Evolutionary conservation across 768 basidiomycete genomes (phyloP), one percentile per base, ranked within the genome.

Genomic region (Pleurotus citrinopileatus): DNA sequence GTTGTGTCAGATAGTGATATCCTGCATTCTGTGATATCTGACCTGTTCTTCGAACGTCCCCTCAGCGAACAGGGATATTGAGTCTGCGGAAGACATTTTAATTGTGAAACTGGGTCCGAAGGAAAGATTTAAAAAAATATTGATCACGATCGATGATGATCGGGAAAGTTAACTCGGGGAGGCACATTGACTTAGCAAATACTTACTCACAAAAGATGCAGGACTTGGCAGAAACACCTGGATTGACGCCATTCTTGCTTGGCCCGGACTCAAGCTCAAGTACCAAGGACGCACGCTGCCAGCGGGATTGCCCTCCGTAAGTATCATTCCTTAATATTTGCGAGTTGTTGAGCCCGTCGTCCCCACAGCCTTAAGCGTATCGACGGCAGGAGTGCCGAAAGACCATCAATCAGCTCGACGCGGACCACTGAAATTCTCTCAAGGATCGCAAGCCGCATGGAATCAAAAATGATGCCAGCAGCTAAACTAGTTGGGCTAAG

Each of bases 31-130:
- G 29, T 20, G 46, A 43, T 22, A 27, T 29, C 61, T 60, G 66
- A 89, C 90, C 82, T 92, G 89, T 68, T 94, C 91, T 66, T 88
- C 86, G 61, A 89, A 93, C 1, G 91, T 92, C 47, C 91, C 91
- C 70, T 94, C 91, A 17, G 88, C 84, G 64, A 91, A 93, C 59
- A 93, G 83, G 55, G 91, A 84, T 54, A 93, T 76, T 36, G 89
- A 88, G 72, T 92, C 91, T 60, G 86, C 75, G 59, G 66, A 69
- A 54, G 82, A 70, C 88, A 91, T 91, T 63, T 73, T 73, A 65
- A 65, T 59, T 51, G 28, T 59, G 57, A 44, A 43, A 15, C 50
- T 29, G 25, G 45, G n/a, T n/a, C n/a, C n/a, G n/a, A n/a, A 32
- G 25, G 40, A 44, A 55, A 59, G 57, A 60, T 48, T 38, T 42